Base-by-base conservation (phyloP, 192 early-diverging fungal species). In the Dimargaris xerosporica region DNA sequence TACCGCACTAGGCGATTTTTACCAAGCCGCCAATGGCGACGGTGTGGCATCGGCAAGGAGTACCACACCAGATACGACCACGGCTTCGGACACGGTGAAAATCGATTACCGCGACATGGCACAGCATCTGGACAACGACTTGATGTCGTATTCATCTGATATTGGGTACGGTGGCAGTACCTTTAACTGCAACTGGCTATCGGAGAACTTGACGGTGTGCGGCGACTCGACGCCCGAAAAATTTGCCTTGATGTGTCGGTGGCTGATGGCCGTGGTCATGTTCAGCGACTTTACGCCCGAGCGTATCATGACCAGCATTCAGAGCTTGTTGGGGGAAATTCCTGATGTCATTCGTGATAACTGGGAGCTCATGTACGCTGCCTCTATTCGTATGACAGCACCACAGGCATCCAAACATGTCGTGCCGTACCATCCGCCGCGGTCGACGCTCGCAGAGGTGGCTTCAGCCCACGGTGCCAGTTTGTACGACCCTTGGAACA, bases 271-370 rank as follows among this genome's bases (percentile, higher is more conserved):
- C 26, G 74, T 72, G 0, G 21, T 92, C 21, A 67, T 86, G 64
- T 85, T 85, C 67, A 71, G 84, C 3, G 65, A 74, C 21, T 91
- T 89, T 62, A 79, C 82, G 21, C 68, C 73, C 21, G 88, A 89
- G 60, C 77, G 90, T 0, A 73, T 92, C 54, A 21, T 82, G n/a
- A 78, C 83, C 0, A 68, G 76, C 3, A 79, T 81, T 17, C 86
- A 89, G 71, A 89, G 88, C 64, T 63, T 89, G 55, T 66, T 82
- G 28, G 76, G 75, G 19, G 78, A 83, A n/a, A 76, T 89, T 34
- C 61, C 64, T 48, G 82, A 86, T 45, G 56, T 75, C 25, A 88
- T 89, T 67, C 80, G 86, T 13, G 81, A 86, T 64, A 87, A 84
- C 21, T 64, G 65, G 6, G 58, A 67, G 10, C 72, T 89, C 69